Evolutionary conservation across 768 basidiomycete genomes (phyloP).

Genomic region (Suillus sp.): DNA sequence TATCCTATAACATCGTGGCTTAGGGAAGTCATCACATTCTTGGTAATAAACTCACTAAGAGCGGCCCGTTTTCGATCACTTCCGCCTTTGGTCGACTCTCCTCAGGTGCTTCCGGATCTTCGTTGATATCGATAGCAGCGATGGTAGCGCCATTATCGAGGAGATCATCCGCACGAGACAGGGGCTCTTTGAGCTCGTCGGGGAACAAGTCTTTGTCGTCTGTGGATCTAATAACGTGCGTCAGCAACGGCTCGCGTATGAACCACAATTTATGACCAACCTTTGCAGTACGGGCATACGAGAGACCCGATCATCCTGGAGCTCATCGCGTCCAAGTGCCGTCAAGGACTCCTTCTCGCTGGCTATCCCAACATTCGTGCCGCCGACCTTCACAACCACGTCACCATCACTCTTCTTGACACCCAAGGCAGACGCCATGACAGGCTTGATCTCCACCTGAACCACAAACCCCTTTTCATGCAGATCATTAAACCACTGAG

Average conservation of each 20-base stretch:
- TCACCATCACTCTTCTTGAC: constrained; percentile 16
- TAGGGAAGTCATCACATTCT: neutral
- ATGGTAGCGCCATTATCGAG: constrained; percentile 43
- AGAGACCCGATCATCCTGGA: constrained; percentile 68
- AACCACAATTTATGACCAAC: constrained; percentile 25
- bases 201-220: constrained; percentile 61
- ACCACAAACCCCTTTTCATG: constrained; percentile 63
- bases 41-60: constrained; percentile 24
- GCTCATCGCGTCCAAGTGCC: constrained; percentile 70
- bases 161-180: constrained; percentile 62
- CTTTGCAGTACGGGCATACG: constrained; percentile 70
- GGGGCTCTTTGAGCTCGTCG: constrained; percentile 57
- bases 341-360: constrained; percentile 80
- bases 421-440: constrained; percentile 29
- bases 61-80: constrained; percentile 19
- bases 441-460: constrained; percentile 55
- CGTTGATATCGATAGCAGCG: constrained; percentile 16
- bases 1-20: constrained; percentile 23
- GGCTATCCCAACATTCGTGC: constrained; percentile 45
- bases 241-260: constrained; percentile 12
- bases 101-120: constrained; percentile 22
- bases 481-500: constrained; percentile 72
- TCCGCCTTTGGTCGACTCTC: constrained; percentile 24
- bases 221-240: constrained; percentile 42
- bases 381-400: constrained; percentile 38